Conservation (phyloP, 1,139 yeast species). For the Yamadazyma atmosphaerica region DNA sequence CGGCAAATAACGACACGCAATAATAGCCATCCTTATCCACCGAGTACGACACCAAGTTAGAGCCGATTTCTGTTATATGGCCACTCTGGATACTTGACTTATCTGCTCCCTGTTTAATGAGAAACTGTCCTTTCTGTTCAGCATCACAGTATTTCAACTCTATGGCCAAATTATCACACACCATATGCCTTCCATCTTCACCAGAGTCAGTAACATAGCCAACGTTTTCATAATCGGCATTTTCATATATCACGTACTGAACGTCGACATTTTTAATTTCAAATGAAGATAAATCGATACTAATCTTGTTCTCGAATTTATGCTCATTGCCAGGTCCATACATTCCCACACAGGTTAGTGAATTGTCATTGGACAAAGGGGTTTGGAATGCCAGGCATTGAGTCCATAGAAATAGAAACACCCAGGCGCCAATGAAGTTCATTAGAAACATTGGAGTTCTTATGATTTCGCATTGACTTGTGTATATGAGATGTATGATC, state of each 20-base stretch:
- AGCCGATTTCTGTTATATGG: not conserved
- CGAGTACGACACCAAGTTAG: not conserved
- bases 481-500: too few species aligned
- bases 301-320: not conserved
- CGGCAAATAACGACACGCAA: not conserved
- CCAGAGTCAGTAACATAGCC: not conserved
- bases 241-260: not conserved
- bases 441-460: too few species aligned
- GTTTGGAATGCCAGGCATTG: not conserved
- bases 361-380: not conserved
- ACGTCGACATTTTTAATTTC: not conserved
- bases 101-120: not conserved
- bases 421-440: too few species aligned
- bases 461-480: too few species aligned
- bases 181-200: not conserved
- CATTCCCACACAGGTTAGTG: not conserved
- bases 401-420: not conserved
- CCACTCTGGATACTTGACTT: not conserved
- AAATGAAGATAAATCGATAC: not conserved
- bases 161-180: not conserved
- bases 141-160: not conserved
- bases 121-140: not conserved
- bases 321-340: not conserved
- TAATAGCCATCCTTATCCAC: not conserved
- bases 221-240: not conserved